Conservation (phyloP, 2,329 filamentous ascomycete genomes). For the Alternaria rosae region DNA sequence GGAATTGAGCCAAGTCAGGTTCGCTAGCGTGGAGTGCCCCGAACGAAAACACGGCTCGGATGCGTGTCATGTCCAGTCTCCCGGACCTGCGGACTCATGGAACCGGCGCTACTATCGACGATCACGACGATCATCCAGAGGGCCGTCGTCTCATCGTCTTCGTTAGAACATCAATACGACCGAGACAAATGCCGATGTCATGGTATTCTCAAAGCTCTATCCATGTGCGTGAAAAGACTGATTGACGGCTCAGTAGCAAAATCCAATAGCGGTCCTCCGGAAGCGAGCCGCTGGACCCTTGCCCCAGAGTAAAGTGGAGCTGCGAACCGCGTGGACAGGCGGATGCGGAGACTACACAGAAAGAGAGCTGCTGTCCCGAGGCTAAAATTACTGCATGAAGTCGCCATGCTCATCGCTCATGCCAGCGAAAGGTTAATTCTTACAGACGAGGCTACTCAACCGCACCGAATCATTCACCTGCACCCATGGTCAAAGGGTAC, state of each 20-base stretch:
- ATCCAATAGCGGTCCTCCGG: background rate
- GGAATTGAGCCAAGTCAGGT: background rate
- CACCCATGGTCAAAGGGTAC: background rate
- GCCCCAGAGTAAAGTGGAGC: background rate
- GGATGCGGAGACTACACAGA: background rate
- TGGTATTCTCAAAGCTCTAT: background rate
- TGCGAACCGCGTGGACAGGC: background rate
- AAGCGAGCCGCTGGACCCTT: conserved; percentile 6
- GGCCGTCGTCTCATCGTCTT: background rate
- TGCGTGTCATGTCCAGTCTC: background rate
- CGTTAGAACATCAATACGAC: background rate
- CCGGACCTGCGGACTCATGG: conserved; percentile 1
- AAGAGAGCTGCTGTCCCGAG: background rate
- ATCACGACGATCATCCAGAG: background rate
- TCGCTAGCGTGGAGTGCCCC: background rate
- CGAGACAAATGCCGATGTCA: background rate
- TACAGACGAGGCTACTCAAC: background rate
- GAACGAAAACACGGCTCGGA: background rate
- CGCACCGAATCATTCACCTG: background rate
- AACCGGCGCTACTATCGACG: background rate
- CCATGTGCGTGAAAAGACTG: background rate
- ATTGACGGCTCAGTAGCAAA: background rate
- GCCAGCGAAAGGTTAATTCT: background rate
- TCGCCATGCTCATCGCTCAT: background rate
- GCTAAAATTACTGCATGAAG: background rate